A percentile compares a stretch with the other conserved stretches of the same genome.
Conservation (phyloP, 495 filamentous ascomycete genomes). For the Aspergillus mulundensis region DNA sequence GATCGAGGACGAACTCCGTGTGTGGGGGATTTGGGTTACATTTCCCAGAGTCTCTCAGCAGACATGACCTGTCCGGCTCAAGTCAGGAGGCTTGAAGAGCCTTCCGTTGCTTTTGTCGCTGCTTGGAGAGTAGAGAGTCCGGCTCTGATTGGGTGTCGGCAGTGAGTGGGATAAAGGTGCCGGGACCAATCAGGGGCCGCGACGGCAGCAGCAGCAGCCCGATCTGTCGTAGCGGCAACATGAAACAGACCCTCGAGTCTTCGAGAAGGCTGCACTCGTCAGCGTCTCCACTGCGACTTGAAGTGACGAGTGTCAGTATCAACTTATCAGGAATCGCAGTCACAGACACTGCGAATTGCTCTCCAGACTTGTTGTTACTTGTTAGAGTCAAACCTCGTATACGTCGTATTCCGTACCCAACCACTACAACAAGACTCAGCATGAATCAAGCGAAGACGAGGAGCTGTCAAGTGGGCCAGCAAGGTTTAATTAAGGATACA, state of each 20-base stretch:
- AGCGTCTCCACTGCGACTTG: constrained; percentile 6
- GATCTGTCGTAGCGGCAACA: constrained; percentile 7
- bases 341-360: too few relatives aligned
- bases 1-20: background rate
- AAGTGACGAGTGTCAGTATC: too few relatives aligned
- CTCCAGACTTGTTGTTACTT: too few relatives aligned
- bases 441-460: too few relatives aligned
- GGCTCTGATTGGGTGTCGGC: background rate
- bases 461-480: background rate
- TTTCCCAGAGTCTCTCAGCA: background rate
- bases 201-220: background rate
- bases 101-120: background rate
- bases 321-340: too few relatives aligned
- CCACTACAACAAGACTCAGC: too few relatives aligned
- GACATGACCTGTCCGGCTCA: constrained; percentile 2
- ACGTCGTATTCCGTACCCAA: too few relatives aligned
- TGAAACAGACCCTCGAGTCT: constrained; percentile 21
- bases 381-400: too few relatives aligned
- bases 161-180: background rate
- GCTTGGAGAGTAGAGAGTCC: background rate
- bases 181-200: background rate
- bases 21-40: background rate
- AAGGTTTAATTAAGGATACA: background rate
- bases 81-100: background rate
- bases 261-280: constrained; percentile 24